Percentiles rank a stretch among this genome's conserved stretches.
These are phyloP conservation scores for Claviceps capensis DNA, from an alignment of 2,329 filamentous ascomycete genomes.

Conservation along the genomic window DNA sequence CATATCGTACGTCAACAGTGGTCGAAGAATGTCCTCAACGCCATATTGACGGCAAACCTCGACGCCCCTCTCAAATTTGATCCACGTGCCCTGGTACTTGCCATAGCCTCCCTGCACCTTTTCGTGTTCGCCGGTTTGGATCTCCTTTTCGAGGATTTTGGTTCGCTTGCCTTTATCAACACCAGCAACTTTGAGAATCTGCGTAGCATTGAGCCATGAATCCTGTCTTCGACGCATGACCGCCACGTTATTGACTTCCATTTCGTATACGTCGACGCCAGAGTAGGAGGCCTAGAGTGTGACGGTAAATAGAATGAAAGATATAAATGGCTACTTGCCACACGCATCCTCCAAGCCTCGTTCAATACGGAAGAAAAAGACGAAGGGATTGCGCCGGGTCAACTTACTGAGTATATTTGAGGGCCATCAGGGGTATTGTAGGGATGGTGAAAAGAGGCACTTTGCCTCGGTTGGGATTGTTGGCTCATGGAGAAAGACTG, in stretches of 20 bases:
- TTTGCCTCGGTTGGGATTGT: conserved; percentile 29
- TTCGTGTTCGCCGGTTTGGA: conserved; percentile 89
- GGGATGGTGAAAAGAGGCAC: conserved; percentile 23
- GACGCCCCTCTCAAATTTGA: conserved; percentile 80
- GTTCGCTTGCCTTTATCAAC: conserved; percentile 97
- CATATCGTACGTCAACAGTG: conserved; percentile 69
- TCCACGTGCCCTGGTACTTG: conserved; percentile 99
- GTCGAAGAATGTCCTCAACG: conserved; percentile 63
- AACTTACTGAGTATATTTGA: conserved; percentile 48
- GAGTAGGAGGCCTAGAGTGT: conserved; percentile 65
- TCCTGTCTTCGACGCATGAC: conserved; percentile 94
- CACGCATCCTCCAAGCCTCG: too few species aligned
- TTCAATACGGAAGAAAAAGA: neutral
- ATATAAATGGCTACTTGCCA: neutral
- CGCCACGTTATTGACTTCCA: conserved; percentile 86
- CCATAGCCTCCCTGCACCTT: conserved; percentile 98
- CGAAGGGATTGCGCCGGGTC: neutral
- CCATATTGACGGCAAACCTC: conserved; percentile 77
- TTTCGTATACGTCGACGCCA: conserved; percentile 92
- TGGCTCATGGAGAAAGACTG: conserved; percentile 45
- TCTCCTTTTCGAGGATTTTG: conserved; percentile 96
- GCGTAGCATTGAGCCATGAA: conserved; percentile 94
- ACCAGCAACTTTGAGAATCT: conserved; percentile 93
- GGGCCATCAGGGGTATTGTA: conserved; percentile 29
- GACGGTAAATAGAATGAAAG: neutral